Base-by-base conservation (phyloP, 2,329 filamentous ascomycete genomes). In the Leptographium flavum region DNA sequence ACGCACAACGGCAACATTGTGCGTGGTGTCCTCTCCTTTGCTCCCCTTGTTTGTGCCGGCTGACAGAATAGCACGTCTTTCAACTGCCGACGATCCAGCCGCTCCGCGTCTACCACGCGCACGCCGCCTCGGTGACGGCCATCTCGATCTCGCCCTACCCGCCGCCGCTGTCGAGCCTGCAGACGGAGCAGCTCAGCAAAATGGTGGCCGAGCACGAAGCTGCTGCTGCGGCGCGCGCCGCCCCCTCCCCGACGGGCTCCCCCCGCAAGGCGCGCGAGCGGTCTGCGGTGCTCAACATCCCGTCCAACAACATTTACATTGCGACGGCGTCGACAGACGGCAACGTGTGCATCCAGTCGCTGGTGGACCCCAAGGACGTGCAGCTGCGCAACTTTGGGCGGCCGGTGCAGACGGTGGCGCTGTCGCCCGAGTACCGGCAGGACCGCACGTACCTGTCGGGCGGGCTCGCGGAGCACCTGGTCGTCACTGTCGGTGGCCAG, bases 1-100 rank as follows among this genome's bases (percentile, higher is more conserved):
- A 95, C 92, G 28, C 90, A 98, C 62, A 94, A 94, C 65, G 92
- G 92, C 56, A 94, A 92, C 57, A 90, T 96, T 56, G 87, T 93
- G 41, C 21, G 43, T 30, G 9, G 9, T 27, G 10, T 17, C 30
- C 13, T 13, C n/a, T 38, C 19, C 11, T 15, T 9, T 5, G n/a
- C 22, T n/a, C 2, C 14, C 19, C 13, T 9, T 22, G 19, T 7
- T 32, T n/a, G n/a, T n/a, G n/a, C n/a, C n/a, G n/a, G n/a, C 30
- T 32, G 14, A 31, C 39, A 3, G 15, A 23, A 4, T 7, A 92
- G 85, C 84, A 98, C 68, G 81, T 94, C 50, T 67, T 95, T 39
- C 82, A 86, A 52, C 64, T 96, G 17, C 88, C 92, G 1, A 76
- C 79, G 6, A 83, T 96, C 58, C 80, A 90, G 53, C 69, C 82